Evolutionary conservation across 192 early-diverging fungal genomes (phyloP), one percentile per base, ranked within the genome.

Genomic region (Podila minutissima): DNA sequence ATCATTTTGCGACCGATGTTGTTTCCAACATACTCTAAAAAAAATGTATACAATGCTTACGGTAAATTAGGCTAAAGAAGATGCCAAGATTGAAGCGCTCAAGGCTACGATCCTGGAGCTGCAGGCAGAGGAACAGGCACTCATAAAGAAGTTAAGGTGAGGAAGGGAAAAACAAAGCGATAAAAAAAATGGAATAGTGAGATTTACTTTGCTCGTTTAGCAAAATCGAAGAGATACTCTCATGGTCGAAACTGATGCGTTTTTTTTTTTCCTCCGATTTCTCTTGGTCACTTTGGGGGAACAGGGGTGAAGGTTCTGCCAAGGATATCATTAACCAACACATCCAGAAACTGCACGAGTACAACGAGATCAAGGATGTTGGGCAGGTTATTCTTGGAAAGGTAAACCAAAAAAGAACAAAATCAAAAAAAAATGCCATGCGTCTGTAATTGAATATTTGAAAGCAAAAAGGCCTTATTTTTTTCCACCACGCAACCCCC

Each of bases 301-400:
- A 46, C 26, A 82, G 83, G 53, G 70, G 63, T 29, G 71, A 75
- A 22, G 69, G 69, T 2, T 72, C 87, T 15, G 69, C 84, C 29
- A 83, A 83, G 3, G 72, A 81, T 12, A 74, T 84, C 57, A 71
- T 89, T 48, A 59, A 81, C 29, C 71, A 62, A 59, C 87, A 85
- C 48, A 90, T 89, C 55, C 77, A 84, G 55, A 76, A 75, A 17
- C 61, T 91, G 37, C 90, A 90, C 59, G 74, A 85, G 35, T 91
- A 91, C 66, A 91, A 91, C n/a, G 89, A 89, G 74, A 87, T 91
- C 66, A 91, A 91, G 76, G 90, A 91, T 62, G 70, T 83, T 24
- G 90, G 89, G 28, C 88, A 90, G 63, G 82, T 82, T 32, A 68
- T 84, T 41, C 62, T 84, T 41, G 78, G 85, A 35, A 87, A 84